phyloP scores from a whole-genome alignment of 306 rosid genomes.

The Fragaria iinumae region DNA sequence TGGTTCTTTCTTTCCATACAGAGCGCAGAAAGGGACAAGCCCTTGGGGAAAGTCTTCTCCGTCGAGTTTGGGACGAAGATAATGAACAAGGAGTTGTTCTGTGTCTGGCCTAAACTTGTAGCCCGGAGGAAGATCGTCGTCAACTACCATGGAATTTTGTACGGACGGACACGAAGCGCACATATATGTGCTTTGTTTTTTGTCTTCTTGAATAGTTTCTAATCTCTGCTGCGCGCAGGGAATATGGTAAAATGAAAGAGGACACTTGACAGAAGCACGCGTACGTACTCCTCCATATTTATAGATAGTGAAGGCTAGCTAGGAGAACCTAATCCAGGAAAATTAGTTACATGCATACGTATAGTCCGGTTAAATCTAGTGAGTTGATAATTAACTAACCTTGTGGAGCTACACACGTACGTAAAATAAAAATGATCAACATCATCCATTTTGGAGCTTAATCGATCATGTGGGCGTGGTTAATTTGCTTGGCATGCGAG shows the following conservation, averaged over 20 bases:
- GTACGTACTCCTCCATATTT: neutral
- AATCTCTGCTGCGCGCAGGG: neutral
- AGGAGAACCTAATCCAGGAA: too few species aligned
- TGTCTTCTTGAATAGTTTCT: neutral
- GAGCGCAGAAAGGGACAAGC: neutral
- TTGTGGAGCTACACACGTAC: too few species aligned
- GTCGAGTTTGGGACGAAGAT: neutral
- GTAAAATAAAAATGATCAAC: too few species aligned
- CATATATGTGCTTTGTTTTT: neutral
- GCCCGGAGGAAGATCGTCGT: too few species aligned
- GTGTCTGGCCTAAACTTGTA: too few species aligned
- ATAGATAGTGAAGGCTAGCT: too few species aligned
- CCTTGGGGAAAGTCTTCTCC: neutral
- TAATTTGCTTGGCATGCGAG: too few species aligned
- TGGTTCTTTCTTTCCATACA: neutral
- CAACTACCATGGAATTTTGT: neutral
- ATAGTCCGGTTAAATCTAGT: too few species aligned
- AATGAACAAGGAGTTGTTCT: neutral
- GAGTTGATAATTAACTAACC: too few species aligned
- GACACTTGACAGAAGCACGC: neutral
- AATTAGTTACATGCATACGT: too few species aligned
- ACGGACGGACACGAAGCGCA: neutral
- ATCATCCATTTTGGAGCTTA: too few species aligned
- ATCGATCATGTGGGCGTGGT: too few species aligned
- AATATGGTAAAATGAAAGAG: neutral